Evolutionary conservation across 352 stramenopile species (phyloP), one percentile per base, ranked within the genome.

Genomic region (Phytophthora tubulina): DNA sequence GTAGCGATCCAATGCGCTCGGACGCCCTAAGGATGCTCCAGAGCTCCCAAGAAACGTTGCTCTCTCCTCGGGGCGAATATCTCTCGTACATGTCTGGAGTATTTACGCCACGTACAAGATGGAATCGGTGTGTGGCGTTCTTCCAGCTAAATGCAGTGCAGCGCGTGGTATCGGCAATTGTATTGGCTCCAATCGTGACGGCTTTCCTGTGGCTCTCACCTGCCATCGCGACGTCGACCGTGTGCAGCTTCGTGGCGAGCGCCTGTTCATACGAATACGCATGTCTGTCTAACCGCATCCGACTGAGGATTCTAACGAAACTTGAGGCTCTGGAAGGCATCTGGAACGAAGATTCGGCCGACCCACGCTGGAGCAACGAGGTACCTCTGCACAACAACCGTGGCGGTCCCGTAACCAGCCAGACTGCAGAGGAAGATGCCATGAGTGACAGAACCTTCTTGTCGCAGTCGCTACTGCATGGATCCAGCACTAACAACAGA

Each of bases 191-290:
- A 39, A 54, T 80, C 0, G 82, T 94, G 42, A 94, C 84, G 10
- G 66, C 80, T 32, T 92, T 92, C 63, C 60, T 94, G 30, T 90
- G 84, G 82, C 65, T 78, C 10, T 92, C 84, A 32, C 84, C 84
- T 6, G 82, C 77, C 9, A 87, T 89, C 48, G 84, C 81, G 1
- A 92, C 84, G 6, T 75, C 80, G 5, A 88, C 84, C 0, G 78
- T 92, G 4, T 92, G 84, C 71, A 82, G 76, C 49, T 86, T 88
- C 11, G 51, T 92, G 11, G 67, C 71, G 21, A 88, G 75, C n/a
- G 63, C 85, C 6, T 90, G 80, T 63, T 85, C 71, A 5, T 94
- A 90, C 67, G 86, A 94, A 67, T 94, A 88, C 56, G 71, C 86
- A 54, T 92, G 81, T 50, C 75, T 94, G 36, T 78, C 84, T 0